Evolutionary conservation across 305 asterid genomes (phyloP).

Genomic region (Nicotiana rustica): DNA sequence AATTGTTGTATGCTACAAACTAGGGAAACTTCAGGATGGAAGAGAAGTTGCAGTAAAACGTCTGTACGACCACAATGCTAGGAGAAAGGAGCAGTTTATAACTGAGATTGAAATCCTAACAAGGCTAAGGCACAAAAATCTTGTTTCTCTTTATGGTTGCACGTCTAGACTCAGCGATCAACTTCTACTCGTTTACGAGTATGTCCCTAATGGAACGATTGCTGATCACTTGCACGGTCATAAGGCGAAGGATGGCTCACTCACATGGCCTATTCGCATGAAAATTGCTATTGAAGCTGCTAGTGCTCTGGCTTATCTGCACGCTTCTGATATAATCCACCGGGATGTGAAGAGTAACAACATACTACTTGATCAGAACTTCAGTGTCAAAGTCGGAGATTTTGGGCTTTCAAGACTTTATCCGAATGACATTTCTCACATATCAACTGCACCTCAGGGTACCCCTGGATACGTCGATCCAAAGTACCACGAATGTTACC

Average conservation of each 20-base stretch:
- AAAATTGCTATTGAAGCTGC: constrained; percentile 38
- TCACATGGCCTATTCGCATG: constrained; percentile 36
- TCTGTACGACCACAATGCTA: constrained; percentile 72
- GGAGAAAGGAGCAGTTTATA: constrained; percentile 70
- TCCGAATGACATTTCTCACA: constrained; percentile 68
- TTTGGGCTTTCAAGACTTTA: constrained; percentile 79
- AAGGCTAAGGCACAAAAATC: constrained; percentile 66
- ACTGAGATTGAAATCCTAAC: constrained; percentile 83
- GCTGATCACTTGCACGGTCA: constrained; percentile 80
- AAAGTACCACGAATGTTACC: constrained; percentile 80
- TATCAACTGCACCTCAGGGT: constrained; percentile 92
- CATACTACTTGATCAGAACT: constrained; percentile 70
- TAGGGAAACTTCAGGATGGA: constrained; percentile 80
- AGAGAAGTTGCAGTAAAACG: constrained; percentile 88
- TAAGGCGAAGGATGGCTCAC: constrained; percentile 44
- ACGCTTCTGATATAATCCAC: constrained; percentile 70
- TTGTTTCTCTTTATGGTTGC: constrained; percentile 83
- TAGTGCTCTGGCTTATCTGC: constrained; percentile 35
- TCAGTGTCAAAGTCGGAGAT: constrained; percentile 77
- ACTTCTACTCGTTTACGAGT: constrained; percentile 77
- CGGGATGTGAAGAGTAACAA: constrained; percentile 80
- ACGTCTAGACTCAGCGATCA: constrained; percentile 71
- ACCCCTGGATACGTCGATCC: constrained; percentile 92
- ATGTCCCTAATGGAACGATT: constrained; percentile 74
- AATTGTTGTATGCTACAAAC: neutral